Evolutionary conservation across 1,284 basidiomycete genomes (phyloP), one percentile per base, ranked within the genome.

Genomic region (Pseudozyma flocculosa): DNA sequence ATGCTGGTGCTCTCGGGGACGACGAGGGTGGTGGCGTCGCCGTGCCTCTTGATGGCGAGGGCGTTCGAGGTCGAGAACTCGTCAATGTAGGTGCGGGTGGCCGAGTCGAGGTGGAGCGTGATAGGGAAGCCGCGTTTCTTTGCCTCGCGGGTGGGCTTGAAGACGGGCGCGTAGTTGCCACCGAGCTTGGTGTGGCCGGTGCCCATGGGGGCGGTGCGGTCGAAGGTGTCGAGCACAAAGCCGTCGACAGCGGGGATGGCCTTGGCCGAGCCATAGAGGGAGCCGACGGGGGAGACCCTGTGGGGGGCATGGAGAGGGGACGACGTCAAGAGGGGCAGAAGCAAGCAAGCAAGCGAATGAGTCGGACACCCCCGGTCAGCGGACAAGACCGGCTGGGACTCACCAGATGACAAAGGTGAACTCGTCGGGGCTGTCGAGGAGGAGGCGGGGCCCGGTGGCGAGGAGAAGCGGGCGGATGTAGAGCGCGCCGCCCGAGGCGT

Each of bases 11-110:
- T 61, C 32, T 70, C 68, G 17, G 68, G 68, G 19, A 68, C 65
- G 13, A 70, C 61, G 8, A 70, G 48, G 17, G 53, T 63, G 38
- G 40, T 55, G 22, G 50, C 13, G 11, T 59, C 53, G 22, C 50
- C 55, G 15, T 63, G n/a, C 45, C 59, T 53, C 22, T 57, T 43
- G 18, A 79, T 64, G 41, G 68, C 70, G 36, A 78, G 61, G 23
- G 75, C 77, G 56, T 79, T 79, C 11, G 71, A 73, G 15, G 78
- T 79, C 4, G 73, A 76, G 43, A 79, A 79, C 51, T 79, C 78
- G 57, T 77, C 76, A 19, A 76, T 53, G 26, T 66, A 48, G 10
- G 72, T 72, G 48, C 72, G 72, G 1, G 68, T 73, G 11, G 67
- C 63, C 45, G 73, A 69, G 54, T 65, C 60, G 38, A 70, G 63